A percentile compares a stretch with the other conserved stretches of the same genome.
Conservation (phyloP, 1,284 basidiomycete genomes). For the Cutaneotrichosporon daszewskae region DNA sequence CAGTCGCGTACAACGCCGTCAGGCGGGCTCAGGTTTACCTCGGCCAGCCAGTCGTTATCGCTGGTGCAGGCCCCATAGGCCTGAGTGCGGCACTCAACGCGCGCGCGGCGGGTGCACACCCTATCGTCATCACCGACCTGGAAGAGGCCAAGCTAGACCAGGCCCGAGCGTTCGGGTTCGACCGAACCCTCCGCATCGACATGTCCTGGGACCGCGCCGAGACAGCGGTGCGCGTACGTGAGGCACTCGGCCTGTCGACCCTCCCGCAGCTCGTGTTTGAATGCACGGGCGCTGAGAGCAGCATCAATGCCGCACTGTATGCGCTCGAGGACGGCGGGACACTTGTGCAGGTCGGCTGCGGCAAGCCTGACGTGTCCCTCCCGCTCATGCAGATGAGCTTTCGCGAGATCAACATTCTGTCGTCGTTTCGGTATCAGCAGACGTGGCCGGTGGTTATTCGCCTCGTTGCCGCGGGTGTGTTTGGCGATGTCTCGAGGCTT, state of each 20-base stretch:
- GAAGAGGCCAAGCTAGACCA: slow-evolving; percentile 41
- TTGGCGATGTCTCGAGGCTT: slow-evolving; percentile 43
- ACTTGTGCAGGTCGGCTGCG: slow-evolving; percentile 26
- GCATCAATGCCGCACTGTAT: slow-evolving; percentile 33
- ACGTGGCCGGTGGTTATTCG: slow-evolving; percentile 46
- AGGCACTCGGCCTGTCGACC: slow-evolving; percentile 21
- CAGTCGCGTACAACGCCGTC: slow-evolving; percentile 43
- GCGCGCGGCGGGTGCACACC: slow-evolving; percentile 45
- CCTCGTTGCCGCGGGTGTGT: slow-evolving; percentile 38
- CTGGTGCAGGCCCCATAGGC: slow-evolving; percentile 47
- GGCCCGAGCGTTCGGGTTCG: slow-evolving; percentile 40
- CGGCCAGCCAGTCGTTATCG: slow-evolving; percentile 37
- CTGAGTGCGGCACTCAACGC: slow-evolving; percentile 46
- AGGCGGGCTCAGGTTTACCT: slow-evolving; percentile 40
- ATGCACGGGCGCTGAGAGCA: slow-evolving; percentile 45
- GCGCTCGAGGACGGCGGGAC: slow-evolving; percentile 30
- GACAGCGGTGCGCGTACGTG: slow-evolving; percentile 22
- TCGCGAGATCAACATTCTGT: slow-evolving; percentile 30
- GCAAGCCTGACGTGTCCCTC: slow-evolving; percentile 21
- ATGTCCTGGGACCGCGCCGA: slow-evolving; percentile 20
- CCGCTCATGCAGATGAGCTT: slow-evolving; percentile 35
- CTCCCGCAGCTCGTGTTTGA: slow-evolving; percentile 38
- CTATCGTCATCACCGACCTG: slow-evolving; percentile 48
- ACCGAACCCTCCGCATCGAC: slow-evolving; percentile 30
- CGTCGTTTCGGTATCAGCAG: slow-evolving; percentile 42